Evolutionary conservation across 2,329 filamentous ascomycete species (phyloP).

Genomic region (Hypoxylon sp.): DNA sequence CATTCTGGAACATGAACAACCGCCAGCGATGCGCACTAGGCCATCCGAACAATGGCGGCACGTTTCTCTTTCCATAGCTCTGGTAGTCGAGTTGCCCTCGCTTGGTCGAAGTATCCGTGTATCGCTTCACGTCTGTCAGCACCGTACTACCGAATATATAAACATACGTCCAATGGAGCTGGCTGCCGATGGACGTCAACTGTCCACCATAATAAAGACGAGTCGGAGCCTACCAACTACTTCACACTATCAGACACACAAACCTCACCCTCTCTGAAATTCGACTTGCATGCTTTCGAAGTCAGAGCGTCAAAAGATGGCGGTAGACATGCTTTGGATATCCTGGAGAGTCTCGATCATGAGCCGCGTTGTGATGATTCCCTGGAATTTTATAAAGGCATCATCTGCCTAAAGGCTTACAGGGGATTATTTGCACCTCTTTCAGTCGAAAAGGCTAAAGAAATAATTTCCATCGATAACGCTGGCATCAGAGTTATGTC

Average conservation of each 20-base stretch:
- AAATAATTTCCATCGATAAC: neutral
- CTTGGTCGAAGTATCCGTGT: neutral
- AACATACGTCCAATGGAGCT: neutral
- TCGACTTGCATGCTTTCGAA: neutral
- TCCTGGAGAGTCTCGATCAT: neutral
- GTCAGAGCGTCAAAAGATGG: neutral
- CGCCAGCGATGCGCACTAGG: neutral
- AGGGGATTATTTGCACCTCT: neutral
- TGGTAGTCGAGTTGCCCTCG: neutral
- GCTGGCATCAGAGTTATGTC: neutral
- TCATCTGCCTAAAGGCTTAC: neutral
- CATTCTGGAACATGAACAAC: neutral
- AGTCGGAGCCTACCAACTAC: neutral
- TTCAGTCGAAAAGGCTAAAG: neutral
- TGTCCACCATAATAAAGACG: neutral
- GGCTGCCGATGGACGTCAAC: neutral
- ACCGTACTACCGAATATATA: neutral
- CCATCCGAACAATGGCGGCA: neutral
- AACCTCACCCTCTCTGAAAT: neutral
- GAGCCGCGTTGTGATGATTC: neutral
- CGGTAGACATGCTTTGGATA: neutral
- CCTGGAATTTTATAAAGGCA: neutral
- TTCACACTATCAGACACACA: neutral
- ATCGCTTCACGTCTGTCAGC: neutral
- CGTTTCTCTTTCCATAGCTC: neutral